These are phyloP conservation scores for Tuber melanosporum DNA, from an alignment of 495 filamentous ascomycete genomes.

Conservation along the genomic window DNA sequence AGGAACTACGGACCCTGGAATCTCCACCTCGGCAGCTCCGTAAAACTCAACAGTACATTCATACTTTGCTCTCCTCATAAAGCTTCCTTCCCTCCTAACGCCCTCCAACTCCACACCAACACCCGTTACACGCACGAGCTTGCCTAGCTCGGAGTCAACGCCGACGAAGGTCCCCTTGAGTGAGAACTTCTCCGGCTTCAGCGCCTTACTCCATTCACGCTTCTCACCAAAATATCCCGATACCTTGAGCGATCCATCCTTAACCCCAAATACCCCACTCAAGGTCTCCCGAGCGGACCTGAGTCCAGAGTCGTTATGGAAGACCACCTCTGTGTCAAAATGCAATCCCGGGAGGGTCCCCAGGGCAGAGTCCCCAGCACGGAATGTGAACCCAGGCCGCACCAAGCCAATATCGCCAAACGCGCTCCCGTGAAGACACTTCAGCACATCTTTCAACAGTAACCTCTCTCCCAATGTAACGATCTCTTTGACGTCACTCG, in stretches of 20 bases:
- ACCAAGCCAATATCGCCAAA: slow-evolving; percentile 25
- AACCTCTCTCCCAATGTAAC: slow-evolving; percentile 23
- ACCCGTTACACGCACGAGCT: slow-evolving; percentile 17
- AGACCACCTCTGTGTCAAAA: slow-evolving; percentile 24
- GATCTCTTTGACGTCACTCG: slow-evolving; percentile 17
- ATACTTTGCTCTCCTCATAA: slow-evolving; percentile 11
- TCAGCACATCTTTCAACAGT: slow-evolving; percentile 17
- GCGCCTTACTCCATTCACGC: slow-evolving; percentile 24
- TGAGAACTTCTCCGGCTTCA: slow-evolving; percentile 17
- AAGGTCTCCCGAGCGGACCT: slow-evolving; percentile 11
- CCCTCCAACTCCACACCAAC: slow-evolving; percentile 24
- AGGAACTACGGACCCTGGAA: slow-evolving; percentile 27
- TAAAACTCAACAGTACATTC: slow-evolving; percentile 24
- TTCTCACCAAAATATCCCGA: slow-evolving; percentile 16
- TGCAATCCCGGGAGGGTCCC: slow-evolving; percentile 16
- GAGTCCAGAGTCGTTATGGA: slow-evolving; percentile 10
- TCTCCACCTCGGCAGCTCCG: slow-evolving; percentile 18
- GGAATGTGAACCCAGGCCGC: slow-evolving; percentile 19
- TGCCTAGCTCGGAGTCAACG: slow-evolving; percentile 12
- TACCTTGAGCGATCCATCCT: slow-evolving; percentile 15
- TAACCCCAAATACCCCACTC: slow-evolving; percentile 22
- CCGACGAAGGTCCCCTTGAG: slow-evolving; percentile 15
- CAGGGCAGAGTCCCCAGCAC: slow-evolving; percentile 2
- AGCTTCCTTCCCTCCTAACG: background rate
- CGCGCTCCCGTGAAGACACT: slow-evolving; percentile 8